These are phyloP conservation scores for Leccinum subatratum DNA, from an alignment of 1,284 basidiomycete species.

Conservation along the genomic window DNA sequence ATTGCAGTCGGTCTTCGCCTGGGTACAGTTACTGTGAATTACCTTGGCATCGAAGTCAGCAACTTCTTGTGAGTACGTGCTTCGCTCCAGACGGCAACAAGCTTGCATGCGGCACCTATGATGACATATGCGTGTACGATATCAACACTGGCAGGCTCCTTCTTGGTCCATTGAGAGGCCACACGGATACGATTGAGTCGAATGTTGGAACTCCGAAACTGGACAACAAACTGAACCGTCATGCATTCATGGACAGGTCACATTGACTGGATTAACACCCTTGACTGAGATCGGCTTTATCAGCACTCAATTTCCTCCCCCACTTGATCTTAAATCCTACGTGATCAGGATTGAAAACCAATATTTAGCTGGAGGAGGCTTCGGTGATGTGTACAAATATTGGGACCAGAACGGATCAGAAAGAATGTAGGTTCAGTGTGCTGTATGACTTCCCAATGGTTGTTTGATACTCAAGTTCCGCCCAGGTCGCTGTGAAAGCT, in stretches of 20 bases:
- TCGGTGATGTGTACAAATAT: slow-evolving; percentile 17
- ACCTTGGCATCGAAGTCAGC: too few relatives aligned
- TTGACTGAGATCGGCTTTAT: not conserved
- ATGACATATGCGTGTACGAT: too few relatives aligned
- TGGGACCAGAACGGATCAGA: not conserved
- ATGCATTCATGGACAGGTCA: not conserved
- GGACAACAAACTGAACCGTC: not conserved
- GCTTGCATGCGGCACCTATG: too few relatives aligned
- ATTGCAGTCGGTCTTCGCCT: too few relatives aligned
- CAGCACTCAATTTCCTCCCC: not conserved
- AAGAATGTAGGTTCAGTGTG: slow-evolving; percentile 5
- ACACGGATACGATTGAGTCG: not conserved
- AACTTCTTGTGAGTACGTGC: too few relatives aligned
- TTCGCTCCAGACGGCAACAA: too few relatives aligned
- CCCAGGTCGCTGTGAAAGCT: not conserved
- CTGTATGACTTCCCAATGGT: not conserved
- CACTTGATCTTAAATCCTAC: slow-evolving; percentile 14
- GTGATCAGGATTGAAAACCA: slow-evolving; percentile 2
- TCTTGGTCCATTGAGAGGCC: not conserved
- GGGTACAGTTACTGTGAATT: too few relatives aligned
- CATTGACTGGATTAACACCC: not conserved
- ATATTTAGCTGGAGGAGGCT: not conserved
- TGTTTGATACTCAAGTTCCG: not conserved
- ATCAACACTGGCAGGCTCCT: not conserved
- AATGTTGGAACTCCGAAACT: not conserved